These are phyloP conservation scores for Quercus tomentella DNA, from an alignment of 331 rosid genomes.

Conservation along the genomic window DNA sequence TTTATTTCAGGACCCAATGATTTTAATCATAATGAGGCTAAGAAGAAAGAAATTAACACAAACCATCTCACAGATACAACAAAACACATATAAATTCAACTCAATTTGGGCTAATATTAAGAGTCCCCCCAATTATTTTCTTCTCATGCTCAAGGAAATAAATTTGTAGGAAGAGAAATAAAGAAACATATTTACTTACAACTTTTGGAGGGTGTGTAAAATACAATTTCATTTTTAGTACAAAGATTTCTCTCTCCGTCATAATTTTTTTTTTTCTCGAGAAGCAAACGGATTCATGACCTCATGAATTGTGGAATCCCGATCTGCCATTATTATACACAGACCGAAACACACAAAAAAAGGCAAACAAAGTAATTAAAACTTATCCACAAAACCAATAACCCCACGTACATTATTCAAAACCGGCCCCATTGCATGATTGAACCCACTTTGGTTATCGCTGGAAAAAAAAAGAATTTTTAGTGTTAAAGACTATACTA, in stretches of 20 bases:
- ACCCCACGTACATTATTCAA: slow-evolving; percentile 24
- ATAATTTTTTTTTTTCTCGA: neutral
- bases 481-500: too few relatives aligned
- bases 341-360: slow-evolving; percentile 13
- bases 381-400: slow-evolving; percentile 63
- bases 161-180: neutral
- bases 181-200: slow-evolving; percentile 26
- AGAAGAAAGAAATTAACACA: neutral
- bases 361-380: slow-evolving; percentile 8
- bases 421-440: slow-evolving; percentile 14
- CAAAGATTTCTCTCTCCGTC: neutral
- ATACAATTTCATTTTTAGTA: slow-evolving; percentile 11
- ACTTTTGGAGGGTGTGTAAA: slow-evolving; percentile 24
- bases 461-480: neutral
- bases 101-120: neutral
- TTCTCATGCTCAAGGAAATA: neutral
- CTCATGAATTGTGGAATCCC: slow-evolving; percentile 14
- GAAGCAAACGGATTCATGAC: slow-evolving; percentile 16
- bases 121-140: neutral
- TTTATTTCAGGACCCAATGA: neutral
- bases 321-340: slow-evolving; percentile 26
- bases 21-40: neutral
- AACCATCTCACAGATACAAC: neutral
- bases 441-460: slow-evolving; percentile 30
- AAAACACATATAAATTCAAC: neutral